phyloP scores from a whole-genome alignment of 2,329 filamentous ascomycete genomes.

The Ophiosphaerella herpotricha region DNA sequence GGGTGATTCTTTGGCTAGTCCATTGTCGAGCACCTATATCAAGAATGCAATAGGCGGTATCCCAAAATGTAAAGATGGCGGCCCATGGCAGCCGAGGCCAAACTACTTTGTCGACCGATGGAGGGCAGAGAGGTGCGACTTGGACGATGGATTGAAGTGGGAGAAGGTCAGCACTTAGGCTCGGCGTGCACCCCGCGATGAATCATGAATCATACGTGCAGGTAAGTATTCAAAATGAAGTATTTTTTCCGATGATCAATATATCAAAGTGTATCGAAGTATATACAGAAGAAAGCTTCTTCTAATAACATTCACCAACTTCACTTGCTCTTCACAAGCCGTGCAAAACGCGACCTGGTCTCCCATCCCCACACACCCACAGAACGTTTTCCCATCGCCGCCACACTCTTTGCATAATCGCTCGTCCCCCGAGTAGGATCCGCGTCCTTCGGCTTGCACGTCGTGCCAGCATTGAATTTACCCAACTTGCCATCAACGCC shows the following conservation, averaged over 20 bases:
- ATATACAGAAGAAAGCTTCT: neutral
- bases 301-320: neutral
- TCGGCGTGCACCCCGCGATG: too few relatives aligned
- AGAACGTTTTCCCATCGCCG: slow-evolving; percentile 26
- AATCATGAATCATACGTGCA: too few relatives aligned
- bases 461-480: slow-evolving; percentile 33
- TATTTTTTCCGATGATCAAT: too few relatives aligned
- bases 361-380: slow-evolving; percentile 22
- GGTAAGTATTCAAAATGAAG: too few relatives aligned
- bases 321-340: neutral
- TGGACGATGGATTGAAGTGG: slow-evolving; percentile 49
- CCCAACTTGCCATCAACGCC: slow-evolving; percentile 45
- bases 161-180: slow-evolving; percentile 24
- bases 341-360: slow-evolving; percentile 18
- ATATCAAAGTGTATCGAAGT: neutral
- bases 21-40: slow-evolving; percentile 58
- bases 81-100: slow-evolving; percentile 51
- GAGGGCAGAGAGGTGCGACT: slow-evolving; percentile 49
- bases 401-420: slow-evolving; percentile 48
- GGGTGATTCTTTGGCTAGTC: slow-evolving; percentile 48
- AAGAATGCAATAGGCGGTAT: slow-evolving; percentile 47
- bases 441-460: slow-evolving; percentile 47
- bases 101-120: slow-evolving; percentile 53
- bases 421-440: slow-evolving; percentile 50
- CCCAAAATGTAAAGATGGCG: slow-evolving; percentile 54